Evolutionary conservation across 1,284 basidiomycete species (phyloP).

Genomic region (Moesziomyces globuligerus): DNA sequence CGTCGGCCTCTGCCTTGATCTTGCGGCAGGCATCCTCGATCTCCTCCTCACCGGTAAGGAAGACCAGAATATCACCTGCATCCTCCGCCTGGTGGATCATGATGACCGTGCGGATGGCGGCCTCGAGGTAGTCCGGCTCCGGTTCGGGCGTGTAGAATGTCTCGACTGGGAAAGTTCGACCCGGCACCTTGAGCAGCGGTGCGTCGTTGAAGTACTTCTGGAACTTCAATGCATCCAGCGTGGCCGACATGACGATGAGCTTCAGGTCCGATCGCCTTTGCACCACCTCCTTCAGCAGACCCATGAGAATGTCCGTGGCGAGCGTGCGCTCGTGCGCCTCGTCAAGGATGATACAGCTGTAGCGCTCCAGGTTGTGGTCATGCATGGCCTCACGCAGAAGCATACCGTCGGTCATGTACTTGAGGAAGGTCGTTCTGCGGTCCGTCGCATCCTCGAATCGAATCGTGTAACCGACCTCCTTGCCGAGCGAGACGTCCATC

Average conservation of each 20-base stretch:
- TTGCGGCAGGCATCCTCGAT: slow-evolving; percentile 96
- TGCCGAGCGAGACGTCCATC: slow-evolving; percentile 93
- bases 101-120: slow-evolving; percentile 92
- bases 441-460: slow-evolving; percentile 97
- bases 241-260: slow-evolving; percentile 98
- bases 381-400: slow-evolving; percentile 93
- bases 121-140: slow-evolving; percentile 95
- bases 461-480: slow-evolving; percentile 96
- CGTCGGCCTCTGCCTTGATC: slow-evolving; percentile 79
- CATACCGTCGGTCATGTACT: slow-evolving; percentile 99
- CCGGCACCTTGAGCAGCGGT: slow-evolving; percentile 94
- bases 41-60: slow-evolving; percentile 98
- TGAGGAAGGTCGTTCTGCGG: slow-evolving; percentile 53
- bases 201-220: slow-evolving; percentile 93
- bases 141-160: slow-evolving; percentile 94
- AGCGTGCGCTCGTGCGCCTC: slow-evolving; percentile 98
- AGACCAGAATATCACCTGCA: slow-evolving; percentile 89
- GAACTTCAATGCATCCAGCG: slow-evolving; percentile 95
- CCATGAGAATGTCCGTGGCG: slow-evolving; percentile 98
- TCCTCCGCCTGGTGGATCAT: slow-evolving; percentile 98
- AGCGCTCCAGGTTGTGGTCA: slow-evolving; percentile 86
- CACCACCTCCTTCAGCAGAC: slow-evolving; percentile 80
- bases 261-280: slow-evolving; percentile 88
- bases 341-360: slow-evolving; percentile 97
- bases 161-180: slow-evolving; percentile 94